phyloP scores from a whole-genome alignment of 345 rosid species.

The Theobroma cacao region DNA sequence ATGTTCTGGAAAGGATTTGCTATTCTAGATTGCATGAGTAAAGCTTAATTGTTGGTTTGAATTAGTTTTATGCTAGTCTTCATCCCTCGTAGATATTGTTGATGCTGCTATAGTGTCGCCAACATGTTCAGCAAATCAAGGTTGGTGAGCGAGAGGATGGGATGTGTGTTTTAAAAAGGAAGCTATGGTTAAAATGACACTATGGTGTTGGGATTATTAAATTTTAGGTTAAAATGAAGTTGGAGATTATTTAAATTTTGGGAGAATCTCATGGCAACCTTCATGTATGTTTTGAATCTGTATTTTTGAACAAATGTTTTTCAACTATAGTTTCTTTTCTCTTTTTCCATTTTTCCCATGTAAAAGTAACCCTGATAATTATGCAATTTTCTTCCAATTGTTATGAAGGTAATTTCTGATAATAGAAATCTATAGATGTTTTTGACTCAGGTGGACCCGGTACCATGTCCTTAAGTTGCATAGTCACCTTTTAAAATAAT shows the following conservation, averaged over 20 bases:
- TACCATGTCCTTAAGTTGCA: not conserved
- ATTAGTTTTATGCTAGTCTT: not conserved
- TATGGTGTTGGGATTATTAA: not conserved
- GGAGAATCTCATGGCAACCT: not conserved
- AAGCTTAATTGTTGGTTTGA: not conserved
- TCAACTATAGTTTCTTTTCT: not conserved
- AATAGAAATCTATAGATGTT: not conserved
- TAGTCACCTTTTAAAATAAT: not conserved
- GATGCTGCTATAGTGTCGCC: not conserved
- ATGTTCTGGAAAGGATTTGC: not conserved
- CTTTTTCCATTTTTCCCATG: not conserved
- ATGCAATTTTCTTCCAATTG: not conserved
- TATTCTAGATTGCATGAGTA: not conserved
- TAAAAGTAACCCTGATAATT: not conserved
- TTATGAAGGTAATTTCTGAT: not conserved
- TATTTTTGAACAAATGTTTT: not conserved
- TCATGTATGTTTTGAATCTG: not conserved
- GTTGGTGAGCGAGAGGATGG: not conserved
- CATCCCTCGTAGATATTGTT: not conserved
- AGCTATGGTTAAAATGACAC: not conserved
- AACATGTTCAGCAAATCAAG: not conserved
- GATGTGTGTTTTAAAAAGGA: not conserved
- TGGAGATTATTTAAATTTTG: not conserved
- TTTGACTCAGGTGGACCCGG: not conserved
- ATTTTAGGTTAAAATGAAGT: too few relatives aligned